These are phyloP conservation scores for Anthoceros angustus DNA, from an alignment of 225 moss, liverwort and hornwort species.

Conservation along the genomic window DNA sequence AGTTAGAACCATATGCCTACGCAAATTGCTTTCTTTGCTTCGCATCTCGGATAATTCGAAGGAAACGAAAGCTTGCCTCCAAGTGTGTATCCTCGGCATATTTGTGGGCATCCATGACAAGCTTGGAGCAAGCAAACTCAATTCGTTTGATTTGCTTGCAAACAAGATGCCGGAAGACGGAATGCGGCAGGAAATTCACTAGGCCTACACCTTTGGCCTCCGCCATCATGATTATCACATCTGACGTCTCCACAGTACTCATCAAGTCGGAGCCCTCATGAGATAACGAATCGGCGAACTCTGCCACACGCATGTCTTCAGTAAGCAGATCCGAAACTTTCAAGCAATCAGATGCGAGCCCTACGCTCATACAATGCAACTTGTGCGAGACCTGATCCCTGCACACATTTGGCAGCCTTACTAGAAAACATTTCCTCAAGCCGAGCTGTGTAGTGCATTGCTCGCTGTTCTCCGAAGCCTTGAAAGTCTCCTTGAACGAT, in stretches of 20 bases:
- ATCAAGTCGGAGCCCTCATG: not conserved
- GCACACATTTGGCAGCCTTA: not conserved
- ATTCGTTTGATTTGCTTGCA: slow-evolving; percentile 20
- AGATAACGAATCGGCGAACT: slow-evolving; percentile 14
- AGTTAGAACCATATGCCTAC: not conserved
- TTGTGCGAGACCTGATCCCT: not conserved
- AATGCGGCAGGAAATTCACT: slow-evolving; percentile 20
- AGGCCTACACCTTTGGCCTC: slow-evolving; percentile 18
- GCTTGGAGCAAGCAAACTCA: not conserved
- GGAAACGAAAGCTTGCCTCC: not conserved
- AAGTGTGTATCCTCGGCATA: slow-evolving; percentile 12
- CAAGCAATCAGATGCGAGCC: not conserved
- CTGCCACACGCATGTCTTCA: not conserved
- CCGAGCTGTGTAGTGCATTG: slow-evolving; percentile 17
- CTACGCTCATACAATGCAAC: not conserved
- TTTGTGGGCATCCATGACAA: slow-evolving; percentile 17
- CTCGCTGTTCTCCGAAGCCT: not conserved
- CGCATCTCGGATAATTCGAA: not conserved
- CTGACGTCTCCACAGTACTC: not conserved
- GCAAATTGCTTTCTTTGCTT: not conserved
- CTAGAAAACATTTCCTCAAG: not conserved
- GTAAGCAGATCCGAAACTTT: slow-evolving; percentile 8
- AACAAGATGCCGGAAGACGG: slow-evolving; percentile 14
- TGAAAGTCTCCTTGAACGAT: slow-evolving; percentile 20
- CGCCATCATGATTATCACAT: slow-evolving; percentile 7